Conservation (phyloP, 1,284 basidiomycete genomes). For the Trichosporon faecale region DNA sequence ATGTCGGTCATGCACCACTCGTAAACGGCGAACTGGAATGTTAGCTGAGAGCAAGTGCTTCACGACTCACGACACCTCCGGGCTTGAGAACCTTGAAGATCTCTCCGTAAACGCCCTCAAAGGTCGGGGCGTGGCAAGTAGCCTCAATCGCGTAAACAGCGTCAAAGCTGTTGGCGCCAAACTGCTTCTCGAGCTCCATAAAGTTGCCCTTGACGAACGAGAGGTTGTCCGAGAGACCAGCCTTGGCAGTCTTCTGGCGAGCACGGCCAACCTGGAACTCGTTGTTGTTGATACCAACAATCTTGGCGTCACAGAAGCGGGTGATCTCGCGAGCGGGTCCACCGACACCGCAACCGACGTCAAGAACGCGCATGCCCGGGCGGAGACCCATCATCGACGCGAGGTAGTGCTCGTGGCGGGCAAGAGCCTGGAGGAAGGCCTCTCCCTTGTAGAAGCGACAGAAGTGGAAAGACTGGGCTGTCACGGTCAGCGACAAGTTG, state of each 20-base stretch:
- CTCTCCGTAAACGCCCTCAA: slow-evolving; percentile 92
- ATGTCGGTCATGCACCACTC: slow-evolving; percentile 98
- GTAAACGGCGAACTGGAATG: slow-evolving; percentile 82
- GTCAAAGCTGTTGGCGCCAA: slow-evolving; percentile 91
- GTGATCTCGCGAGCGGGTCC: slow-evolving; percentile 96
- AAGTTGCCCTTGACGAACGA: slow-evolving; percentile 89
- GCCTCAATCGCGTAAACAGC: slow-evolving; percentile 98
- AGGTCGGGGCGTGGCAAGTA: slow-evolving; percentile 91
- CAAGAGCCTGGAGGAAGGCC: slow-evolving; percentile 73
- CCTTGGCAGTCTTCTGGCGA: slow-evolving; percentile 74
- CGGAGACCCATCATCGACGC: slow-evolving; percentile 75
- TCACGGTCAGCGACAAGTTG: not conserved
- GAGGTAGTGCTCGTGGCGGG: slow-evolving; percentile 98
- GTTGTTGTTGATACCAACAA: slow-evolving; percentile 95
- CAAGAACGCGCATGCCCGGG: slow-evolving; percentile 91
- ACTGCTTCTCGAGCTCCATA: slow-evolving; percentile 89
- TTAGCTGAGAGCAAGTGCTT: not conserved
- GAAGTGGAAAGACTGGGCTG: slow-evolving; percentile 88
- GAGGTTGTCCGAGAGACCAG: slow-evolving; percentile 73
- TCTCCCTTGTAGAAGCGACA: slow-evolving; percentile 97
- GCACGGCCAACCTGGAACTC: slow-evolving; percentile 90
- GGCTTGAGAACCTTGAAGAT: slow-evolving; percentile 95
- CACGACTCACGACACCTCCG: slow-evolving; percentile 75
- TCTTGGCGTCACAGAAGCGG: slow-evolving; percentile 78
- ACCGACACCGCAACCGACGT: slow-evolving; percentile 97